phyloP scores from a whole-genome alignment of 169 alveolate species.

The Cryptosporidium tyzzeri region DNA sequence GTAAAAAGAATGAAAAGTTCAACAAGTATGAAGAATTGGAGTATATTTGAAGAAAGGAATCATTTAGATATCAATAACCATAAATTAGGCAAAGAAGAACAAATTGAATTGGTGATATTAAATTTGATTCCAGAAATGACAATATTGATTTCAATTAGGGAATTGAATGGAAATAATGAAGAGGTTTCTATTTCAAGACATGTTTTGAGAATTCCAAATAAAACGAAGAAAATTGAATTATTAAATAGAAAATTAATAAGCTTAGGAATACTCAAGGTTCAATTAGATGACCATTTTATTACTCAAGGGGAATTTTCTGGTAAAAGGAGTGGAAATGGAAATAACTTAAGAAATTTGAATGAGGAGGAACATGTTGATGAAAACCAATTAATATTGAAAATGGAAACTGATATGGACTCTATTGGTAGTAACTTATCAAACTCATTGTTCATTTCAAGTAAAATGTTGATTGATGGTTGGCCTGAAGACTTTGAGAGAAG shows the following conservation, averaged over 20 bases:
- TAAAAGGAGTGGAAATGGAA: background rate
- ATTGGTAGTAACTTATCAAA: constrained; percentile 19
- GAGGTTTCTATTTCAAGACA: constrained; percentile 20
- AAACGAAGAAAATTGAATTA: background rate
- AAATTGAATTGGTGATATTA: constrained; percentile 22
- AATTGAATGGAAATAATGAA: background rate
- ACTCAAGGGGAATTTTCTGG: background rate
- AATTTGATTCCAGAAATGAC: constrained; percentile 69
- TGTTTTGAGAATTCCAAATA: constrained; percentile 46
- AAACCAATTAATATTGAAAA: background rate
- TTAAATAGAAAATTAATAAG: background rate
- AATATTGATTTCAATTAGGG: constrained; percentile 11
- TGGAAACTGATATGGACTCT: background rate
- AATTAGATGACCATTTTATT: background rate
- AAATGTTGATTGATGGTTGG: constrained; percentile 33
- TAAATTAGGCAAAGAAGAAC: background rate
- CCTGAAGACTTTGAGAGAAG: constrained; percentile 66
- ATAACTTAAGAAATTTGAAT: background rate
- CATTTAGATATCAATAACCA: background rate
- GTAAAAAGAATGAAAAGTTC: background rate
- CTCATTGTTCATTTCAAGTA: constrained; percentile 43
- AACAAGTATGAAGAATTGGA: constrained; percentile 10
- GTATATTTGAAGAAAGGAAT: background rate
- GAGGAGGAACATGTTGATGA: background rate
- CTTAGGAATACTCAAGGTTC: background rate